These are phyloP conservation scores for Lathyrus sativus DNA, from an alignment of 306 rosid species.

Conservation along the genomic window DNA sequence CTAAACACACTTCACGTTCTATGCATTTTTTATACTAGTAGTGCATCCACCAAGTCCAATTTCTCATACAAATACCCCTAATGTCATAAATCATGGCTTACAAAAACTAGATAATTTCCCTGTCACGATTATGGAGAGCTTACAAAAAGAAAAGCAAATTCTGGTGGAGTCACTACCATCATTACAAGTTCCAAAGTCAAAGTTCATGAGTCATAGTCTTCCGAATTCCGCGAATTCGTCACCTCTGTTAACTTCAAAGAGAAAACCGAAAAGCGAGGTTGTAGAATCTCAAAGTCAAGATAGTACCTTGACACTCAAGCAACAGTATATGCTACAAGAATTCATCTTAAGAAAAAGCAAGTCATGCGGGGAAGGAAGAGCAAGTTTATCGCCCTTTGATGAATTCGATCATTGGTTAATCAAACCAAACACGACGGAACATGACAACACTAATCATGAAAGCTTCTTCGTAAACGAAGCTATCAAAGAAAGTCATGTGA, in stretches of 20 bases:
- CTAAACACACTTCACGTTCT: constrained; percentile 33
- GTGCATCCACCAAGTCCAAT: background rate
- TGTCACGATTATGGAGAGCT: constrained; percentile 17
- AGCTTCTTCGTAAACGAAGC: constrained; percentile 38
- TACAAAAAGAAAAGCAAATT: constrained; percentile 60
- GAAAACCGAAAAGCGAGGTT: constrained; percentile 41
- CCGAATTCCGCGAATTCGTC: constrained; percentile 69
- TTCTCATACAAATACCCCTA: constrained; percentile 3
- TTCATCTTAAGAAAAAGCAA: constrained; percentile 51
- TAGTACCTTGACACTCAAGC: constrained; percentile 35
- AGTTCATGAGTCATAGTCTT: constrained; percentile 61
- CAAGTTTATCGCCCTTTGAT: constrained; percentile 39
- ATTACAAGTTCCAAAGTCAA: constrained; percentile 47
- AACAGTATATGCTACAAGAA: constrained; percentile 40
- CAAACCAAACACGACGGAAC: constrained; percentile 36
- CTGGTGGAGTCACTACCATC: constrained; percentile 60
- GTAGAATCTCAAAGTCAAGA: constrained; percentile 37
- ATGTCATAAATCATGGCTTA: background rate
- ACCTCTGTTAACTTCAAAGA: constrained; percentile 51
- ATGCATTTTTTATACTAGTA: background rate
- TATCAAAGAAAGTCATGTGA: constrained; percentile 16
- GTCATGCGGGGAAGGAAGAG: constrained; percentile 62
- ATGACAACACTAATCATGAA: background rate
- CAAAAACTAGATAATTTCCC: constrained; percentile 8
- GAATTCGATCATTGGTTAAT: constrained; percentile 63